Evolutionary conservation across 139 green algal genomes (phyloP).

Genomic region (Tetradesmus lagerheimii): DNA sequence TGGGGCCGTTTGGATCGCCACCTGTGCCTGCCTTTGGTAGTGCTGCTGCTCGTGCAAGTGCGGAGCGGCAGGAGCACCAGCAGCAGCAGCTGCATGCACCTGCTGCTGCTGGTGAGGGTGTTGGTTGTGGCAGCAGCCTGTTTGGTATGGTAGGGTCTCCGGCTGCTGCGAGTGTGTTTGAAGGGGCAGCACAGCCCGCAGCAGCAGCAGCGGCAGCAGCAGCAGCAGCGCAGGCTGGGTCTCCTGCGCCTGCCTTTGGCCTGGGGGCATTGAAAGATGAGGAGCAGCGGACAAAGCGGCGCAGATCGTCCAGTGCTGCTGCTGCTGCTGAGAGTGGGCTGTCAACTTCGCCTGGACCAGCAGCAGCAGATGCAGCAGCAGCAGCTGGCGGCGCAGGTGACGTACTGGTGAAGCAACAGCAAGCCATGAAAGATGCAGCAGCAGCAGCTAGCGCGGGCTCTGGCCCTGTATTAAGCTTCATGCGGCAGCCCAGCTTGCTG

Average conservation of each 20-base stretch:
- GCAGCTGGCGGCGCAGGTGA: background rate
- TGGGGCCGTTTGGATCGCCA: constrained; percentile 19
- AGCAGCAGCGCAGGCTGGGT: background rate
- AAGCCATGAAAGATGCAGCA: background rate
- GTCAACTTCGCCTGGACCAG: background rate
- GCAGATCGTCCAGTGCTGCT: constrained; percentile 9
- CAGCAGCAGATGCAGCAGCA: background rate
- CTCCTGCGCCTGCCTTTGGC: constrained; percentile 38
- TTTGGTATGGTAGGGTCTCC: background rate
- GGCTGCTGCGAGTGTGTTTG: constrained; percentile 29
- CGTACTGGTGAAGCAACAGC: background rate
- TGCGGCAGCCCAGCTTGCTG: constrained; percentile 18
- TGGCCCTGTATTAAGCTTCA: background rate
- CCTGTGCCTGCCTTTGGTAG: constrained; percentile 7
- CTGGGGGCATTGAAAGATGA: constrained; percentile 12
- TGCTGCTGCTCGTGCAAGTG: background rate
- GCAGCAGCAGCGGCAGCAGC: background rate
- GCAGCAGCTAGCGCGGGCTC: background rate
- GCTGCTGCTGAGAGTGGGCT: background rate
- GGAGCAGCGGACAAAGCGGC: constrained; percentile 45
- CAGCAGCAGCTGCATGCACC: too few species aligned
- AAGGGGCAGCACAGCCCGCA: background rate
- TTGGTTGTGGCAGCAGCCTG: background rate
- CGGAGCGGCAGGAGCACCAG: background rate
- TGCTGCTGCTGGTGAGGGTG: background rate